Evolutionary conservation across 495 filamentous ascomycete genomes (phyloP), one percentile per base, ranked within the genome.

Genomic region (Cercophora scortea): DNA sequence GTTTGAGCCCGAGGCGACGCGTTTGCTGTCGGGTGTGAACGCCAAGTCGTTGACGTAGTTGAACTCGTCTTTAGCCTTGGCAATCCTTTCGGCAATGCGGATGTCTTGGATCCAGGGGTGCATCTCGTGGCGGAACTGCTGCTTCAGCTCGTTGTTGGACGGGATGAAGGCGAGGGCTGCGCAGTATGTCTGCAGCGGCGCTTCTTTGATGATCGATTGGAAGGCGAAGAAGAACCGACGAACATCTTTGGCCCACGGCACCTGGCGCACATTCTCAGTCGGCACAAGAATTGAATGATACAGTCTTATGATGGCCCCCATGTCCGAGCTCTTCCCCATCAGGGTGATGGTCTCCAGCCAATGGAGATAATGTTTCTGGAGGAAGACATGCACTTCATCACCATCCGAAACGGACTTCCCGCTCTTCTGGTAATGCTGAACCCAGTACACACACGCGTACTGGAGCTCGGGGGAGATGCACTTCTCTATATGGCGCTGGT

Each of bases 371-470:
- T 47, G 44, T 15, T 36, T 5, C 15, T 45, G 13, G 36, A 58
- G 44, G 32, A 58, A 58, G 10, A 13, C 39, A 7, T 51, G 47
- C 1, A 52, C 44, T 8, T 9, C 0, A 11, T 45, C 54, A 12
- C 54, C 36, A 45, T 68, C 50, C 32, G 44, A 38, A 3, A 69
- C 25, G 39, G 15, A 48, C 25, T 10, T 59, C 36, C 47, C 39
- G 42, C 35, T 9, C 19, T n/a, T 42, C 32, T 50, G 49, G 13
- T 66, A 47, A 52, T 74, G 71, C 34, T 69, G 56, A 50, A 66
- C 54, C 71, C 67, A 75, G 49, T 63, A 69, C 36, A 69, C 35
- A 45, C 64, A 72, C 4, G 69, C 57, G 49, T 76, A 76, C 39
- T 55, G 60, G 40, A 63, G 49, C 60, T 36, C 70, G 50, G 17